Base-by-base conservation (phyloP, 202 grass and related monocot genomes). In the Carex arenaria region DNA sequence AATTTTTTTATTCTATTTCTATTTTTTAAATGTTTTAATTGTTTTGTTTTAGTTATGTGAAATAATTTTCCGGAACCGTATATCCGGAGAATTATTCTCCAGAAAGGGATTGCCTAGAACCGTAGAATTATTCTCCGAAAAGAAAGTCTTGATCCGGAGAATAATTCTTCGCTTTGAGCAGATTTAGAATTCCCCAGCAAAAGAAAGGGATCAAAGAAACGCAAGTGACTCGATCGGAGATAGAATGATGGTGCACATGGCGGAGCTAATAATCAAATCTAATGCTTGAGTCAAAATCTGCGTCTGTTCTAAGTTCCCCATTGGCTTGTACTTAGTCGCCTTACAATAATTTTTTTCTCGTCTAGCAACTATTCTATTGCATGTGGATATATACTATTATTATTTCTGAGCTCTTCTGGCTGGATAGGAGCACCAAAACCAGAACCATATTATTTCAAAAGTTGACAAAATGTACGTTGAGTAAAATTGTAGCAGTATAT, bases 231-330 rank as follows among this genome's bases (percentile, higher is more conserved):
- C 3, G 78, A 59, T 32, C 3, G 78, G 78, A 64, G 59, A 80
- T 80, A 55, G 0, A 81, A 81, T 81, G 79, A 49, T 42, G 79
- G 43, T 81, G 61, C 19, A 28, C 38, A 40, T 18, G 52, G 15
- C 5, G 79, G 61, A 64, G 79, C 8, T 13, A 30, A 26, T 45
- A 51, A 81, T 51, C 38, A 81, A 6, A 3, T 42, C 49, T 28
- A 40, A 65, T 62, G 6, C 38, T 81, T 54, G 51, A 67, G 64
- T 82, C 80, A 67, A 82, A 82, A 40, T 64, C 80, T 68, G 63
- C 64, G 64, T 82, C 63, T 82, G 17, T 56, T 67, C 18, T 34
- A 6, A 66, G 42, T 82, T 4, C 18, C 38, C 43, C 38, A 68
- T 56, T 67, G 80, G 63, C 28, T 64, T 19, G 64, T 69, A 62